Base-by-base conservation (phyloP, 345 rosid species). In the Citrus glauca region DNA sequence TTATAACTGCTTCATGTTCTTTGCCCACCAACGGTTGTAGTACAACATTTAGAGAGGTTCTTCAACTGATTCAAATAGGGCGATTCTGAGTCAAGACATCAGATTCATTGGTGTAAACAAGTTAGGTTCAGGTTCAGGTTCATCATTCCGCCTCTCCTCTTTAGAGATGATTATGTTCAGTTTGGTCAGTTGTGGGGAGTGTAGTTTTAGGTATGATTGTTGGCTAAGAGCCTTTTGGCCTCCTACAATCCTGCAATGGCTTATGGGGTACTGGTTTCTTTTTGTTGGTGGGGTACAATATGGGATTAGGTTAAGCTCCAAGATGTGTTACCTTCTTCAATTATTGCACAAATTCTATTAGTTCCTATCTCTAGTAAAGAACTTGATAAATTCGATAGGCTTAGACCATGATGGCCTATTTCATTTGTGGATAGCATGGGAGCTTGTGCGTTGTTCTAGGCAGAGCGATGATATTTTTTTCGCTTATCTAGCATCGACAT, bases 331-430 rank as follows among this genome's bases (percentile, higher is more conserved):
- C 2, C 11, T 0, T 38, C 1, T 38, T 38, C 11, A 0, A 9
- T 38, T 0, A 1, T 38, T 38, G 11, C 0, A 6, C 2, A 9
- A 9, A 38, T 38, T 38, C 2, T 38, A 9, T 9, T 9, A 0
- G 0, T 42, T 42, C 13, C 0, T 0, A 42, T 42, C 4, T 42
- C 0, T 42, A 42, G 48, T 0, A 2, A 0, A 2, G 0, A 2
- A 2, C 48, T 1, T 0, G 14, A 9, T 42, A 2, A 0, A 42
- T 42, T 10, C 1, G 2, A 14, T 42, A 1, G 48, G 14, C 3
- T 0, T 0, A 0, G 1, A 0, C 4, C 14, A 0, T 42, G 48
- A 42, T 10, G 14, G 1, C 4, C 0, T 0, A 0, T 42, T 42
- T 42, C 0, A 42, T 9, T 42, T 42, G 4, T 4, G 14, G 14